phyloP scores from a whole-genome alignment of 2,329 filamentous ascomycete species.

The Epichloe typhina region DNA sequence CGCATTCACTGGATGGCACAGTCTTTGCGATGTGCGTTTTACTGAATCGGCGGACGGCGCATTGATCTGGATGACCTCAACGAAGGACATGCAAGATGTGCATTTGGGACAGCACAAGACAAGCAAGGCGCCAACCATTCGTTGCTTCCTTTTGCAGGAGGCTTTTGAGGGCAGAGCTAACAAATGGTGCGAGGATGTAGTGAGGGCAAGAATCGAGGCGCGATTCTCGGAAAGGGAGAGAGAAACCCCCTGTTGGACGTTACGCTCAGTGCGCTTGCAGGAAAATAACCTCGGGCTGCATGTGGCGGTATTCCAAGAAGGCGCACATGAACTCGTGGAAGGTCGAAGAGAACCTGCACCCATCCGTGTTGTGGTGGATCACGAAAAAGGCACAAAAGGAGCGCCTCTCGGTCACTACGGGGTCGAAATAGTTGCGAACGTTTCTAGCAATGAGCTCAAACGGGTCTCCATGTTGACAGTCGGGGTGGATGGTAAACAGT shows the following conservation, averaged over 20 bases:
- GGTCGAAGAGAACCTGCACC: slow-evolving; percentile 55
- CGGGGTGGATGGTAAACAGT: slow-evolving; percentile 58
- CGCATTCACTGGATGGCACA: slow-evolving; percentile 60
- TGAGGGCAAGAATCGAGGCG: slow-evolving; percentile 74
- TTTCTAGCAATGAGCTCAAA: slow-evolving; percentile 40
- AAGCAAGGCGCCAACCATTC: slow-evolving; percentile 40
- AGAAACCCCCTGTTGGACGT: slow-evolving; percentile 69
- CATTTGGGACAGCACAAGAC: slow-evolving; percentile 28
- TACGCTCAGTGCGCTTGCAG: slow-evolving; percentile 53
- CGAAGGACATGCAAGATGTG: slow-evolving; percentile 44
- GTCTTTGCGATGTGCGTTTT: slow-evolving; percentile 56
- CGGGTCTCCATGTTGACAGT: slow-evolving; percentile 37
- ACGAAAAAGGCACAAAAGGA: slow-evolving; percentile 51
- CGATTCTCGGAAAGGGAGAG: slow-evolving; percentile 75
- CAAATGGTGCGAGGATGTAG: slow-evolving; percentile 72
- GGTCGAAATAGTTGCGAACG: slow-evolving; percentile 56
- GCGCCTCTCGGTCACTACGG: slow-evolving; percentile 54
- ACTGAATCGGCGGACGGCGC: slow-evolving; percentile 55
- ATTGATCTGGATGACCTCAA: slow-evolving; percentile 55
- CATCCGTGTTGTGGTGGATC: slow-evolving; percentile 61
- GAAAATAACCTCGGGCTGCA: slow-evolving; percentile 47
- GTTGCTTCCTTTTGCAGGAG: slow-evolving; percentile 62
- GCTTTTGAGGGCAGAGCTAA: slow-evolving; percentile 64
- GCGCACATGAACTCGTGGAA: slow-evolving; percentile 45
- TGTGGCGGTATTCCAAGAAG: slow-evolving; percentile 61